Percentiles rank a stretch among this genome's conserved stretches.
These are phyloP conservation scores for Talaromyces amestolkiae DNA, from an alignment of 2,329 filamentous ascomycete species.

Conservation along the genomic window DNA sequence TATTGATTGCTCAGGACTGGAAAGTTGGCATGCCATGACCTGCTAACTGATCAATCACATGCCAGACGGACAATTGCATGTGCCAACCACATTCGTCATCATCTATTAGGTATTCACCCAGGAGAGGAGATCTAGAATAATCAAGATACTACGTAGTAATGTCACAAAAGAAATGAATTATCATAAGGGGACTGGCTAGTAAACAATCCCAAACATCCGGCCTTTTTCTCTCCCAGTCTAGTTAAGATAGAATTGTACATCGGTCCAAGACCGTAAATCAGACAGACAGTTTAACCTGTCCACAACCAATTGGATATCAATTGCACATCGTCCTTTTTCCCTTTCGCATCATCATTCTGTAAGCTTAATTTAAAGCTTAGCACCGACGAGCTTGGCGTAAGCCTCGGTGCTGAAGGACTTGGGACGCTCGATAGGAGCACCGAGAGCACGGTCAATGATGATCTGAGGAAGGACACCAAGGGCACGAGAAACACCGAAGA, in stretches of 20 bases:
- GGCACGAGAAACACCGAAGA: slow-evolving; percentile 97
- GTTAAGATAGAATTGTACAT: slow-evolving; percentile 5
- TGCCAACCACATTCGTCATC: neutral
- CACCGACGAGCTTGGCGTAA: slow-evolving; percentile 87
- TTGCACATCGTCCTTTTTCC: neutral
- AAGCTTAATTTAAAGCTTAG: slow-evolving; percentile 71
- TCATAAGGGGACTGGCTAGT: neutral
- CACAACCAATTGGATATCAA: slow-evolving; percentile 1
- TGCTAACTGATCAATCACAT: slow-evolving; percentile 1
- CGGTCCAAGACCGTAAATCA: slow-evolving; percentile 22
- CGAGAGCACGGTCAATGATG: slow-evolving; percentile 97
- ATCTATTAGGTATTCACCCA: neutral
- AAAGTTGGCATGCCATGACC: too few species aligned
- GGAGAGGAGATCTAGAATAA: neutral
- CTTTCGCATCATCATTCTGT: neutral
- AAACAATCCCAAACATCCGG: slow-evolving; percentile 3
- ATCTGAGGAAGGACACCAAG: slow-evolving; percentile 98
- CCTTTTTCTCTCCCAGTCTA: slow-evolving; percentile 16
- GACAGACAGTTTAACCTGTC: slow-evolving; percentile 24
- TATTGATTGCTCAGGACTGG: too few species aligned
- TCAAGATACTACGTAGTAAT: neutral
- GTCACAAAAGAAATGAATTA: slow-evolving; percentile 8
- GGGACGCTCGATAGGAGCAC: slow-evolving; percentile 95
- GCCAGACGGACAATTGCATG: neutral
- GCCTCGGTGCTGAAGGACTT: slow-evolving; percentile 99